Percentiles rank a stretch among this genome's conserved stretches.
Evolutionary conservation across 306 rosid species (phyloP).

Genomic region (Myrica gale): DNA sequence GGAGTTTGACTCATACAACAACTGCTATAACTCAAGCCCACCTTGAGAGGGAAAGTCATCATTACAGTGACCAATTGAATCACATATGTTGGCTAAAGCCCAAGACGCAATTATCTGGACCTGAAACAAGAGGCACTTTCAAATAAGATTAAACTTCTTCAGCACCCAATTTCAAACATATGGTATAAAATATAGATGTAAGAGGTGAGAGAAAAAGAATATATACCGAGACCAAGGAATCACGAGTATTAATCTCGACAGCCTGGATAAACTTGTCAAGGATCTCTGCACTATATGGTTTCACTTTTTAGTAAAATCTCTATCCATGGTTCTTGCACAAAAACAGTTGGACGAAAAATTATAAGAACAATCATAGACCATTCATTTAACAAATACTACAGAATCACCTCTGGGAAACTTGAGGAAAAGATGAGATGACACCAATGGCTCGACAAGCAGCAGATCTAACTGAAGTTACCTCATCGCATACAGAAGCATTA

Average conservation of each 20-base stretch:
- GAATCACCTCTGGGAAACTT: constrained; percentile 80
- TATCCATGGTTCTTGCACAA: constrained; percentile 3
- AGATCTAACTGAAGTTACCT: constrained; percentile 77
- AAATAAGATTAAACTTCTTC: constrained; percentile 17
- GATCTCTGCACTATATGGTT: constrained; percentile 72
- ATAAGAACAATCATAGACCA: background rate
- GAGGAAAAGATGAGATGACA: constrained; percentile 82
- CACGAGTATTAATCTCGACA: constrained; percentile 69
- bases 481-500: constrained; percentile 55
- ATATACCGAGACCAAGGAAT: constrained; percentile 67
- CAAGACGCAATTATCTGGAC: constrained; percentile 91
- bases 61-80: constrained; percentile 61
- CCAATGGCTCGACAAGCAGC: constrained; percentile 99
- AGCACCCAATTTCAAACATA: constrained; percentile 8
- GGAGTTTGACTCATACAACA: constrained; percentile 18
- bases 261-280: constrained; percentile 73
- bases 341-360: constrained; percentile 20
- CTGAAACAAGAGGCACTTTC: constrained; percentile 36
- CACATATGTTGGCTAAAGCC: constrained; percentile 96
- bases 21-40: constrained; percentile 34
- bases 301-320: constrained; percentile 22
- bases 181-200: background rate
- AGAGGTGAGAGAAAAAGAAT: background rate
- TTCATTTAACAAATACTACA: constrained; percentile 14
- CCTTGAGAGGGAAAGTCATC: constrained; percentile 49